A percentile compares a stretch with the other conserved stretches of the same genome.
These are phyloP conservation scores for Micractinium sp. DNA, from an alignment of 139 green algal species.

Conservation along the genomic window DNA sequence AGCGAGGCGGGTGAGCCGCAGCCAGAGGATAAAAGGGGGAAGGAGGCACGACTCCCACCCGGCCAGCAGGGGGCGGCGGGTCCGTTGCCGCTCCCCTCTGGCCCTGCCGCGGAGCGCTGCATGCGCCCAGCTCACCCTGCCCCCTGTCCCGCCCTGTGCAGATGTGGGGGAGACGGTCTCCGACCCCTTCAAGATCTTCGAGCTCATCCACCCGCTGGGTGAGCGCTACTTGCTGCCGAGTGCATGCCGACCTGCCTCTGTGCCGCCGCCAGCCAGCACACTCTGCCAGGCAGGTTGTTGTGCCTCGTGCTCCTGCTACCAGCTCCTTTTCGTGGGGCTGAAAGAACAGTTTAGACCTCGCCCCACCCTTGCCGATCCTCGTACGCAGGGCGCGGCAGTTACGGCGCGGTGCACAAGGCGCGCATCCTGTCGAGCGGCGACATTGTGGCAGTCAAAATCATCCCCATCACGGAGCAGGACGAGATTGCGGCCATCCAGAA, in stretches of 20 bases:
- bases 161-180: background rate
- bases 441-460: conserved; percentile 90
- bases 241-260: no score
- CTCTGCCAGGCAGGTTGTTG: background rate
- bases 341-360: no score
- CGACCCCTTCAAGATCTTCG: conserved; percentile 29
- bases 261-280: no score
- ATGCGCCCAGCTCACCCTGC: background rate
- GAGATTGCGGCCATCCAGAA: conserved; percentile 69
- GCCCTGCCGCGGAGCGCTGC: background rate
- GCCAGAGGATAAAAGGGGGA: background rate
- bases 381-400: conserved; percentile 72
- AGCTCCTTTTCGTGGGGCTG: background rate
- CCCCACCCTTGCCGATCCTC: background rate
- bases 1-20: background rate
- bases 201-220: conserved; percentile 44
- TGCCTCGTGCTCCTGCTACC: background rate
- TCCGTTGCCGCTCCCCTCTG: background rate
- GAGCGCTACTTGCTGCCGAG: background rate
- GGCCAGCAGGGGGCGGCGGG: background rate
- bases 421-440: conserved; percentile 59
- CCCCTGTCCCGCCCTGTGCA: background rate
- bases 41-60: background rate
- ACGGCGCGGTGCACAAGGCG: conserved; percentile 90
- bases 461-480: conserved; percentile 68